These are phyloP conservation scores for Emmonsia crescens DNA, from an alignment of 2,329 filamentous ascomycete species.

Conservation along the genomic window DNA sequence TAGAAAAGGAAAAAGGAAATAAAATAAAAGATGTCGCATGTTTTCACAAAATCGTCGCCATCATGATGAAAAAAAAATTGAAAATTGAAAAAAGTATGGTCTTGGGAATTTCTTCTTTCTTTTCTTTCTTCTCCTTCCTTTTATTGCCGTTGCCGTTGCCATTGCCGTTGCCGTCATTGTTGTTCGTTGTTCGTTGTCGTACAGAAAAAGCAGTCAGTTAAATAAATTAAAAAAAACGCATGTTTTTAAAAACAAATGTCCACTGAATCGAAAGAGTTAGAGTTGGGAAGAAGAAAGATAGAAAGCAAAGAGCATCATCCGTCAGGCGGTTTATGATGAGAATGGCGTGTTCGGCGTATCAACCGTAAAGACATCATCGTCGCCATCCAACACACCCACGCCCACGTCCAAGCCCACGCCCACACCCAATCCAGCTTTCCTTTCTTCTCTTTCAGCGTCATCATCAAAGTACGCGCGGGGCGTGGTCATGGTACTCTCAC, in stretches of 20 bases:
- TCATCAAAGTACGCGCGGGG: background rate
- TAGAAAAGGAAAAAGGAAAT: background rate
- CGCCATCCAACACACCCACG: conserved; percentile 23
- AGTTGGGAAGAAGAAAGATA: background rate
- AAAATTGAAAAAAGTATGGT: too few species aligned
- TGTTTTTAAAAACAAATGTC: conserved; percentile 1
- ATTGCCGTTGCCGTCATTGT: background rate
- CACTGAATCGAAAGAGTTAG: background rate
- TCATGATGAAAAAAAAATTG: background rate
- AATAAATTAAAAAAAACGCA: conserved; percentile 1
- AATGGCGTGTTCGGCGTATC: conserved; percentile 14
- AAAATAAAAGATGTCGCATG: conserved; percentile 8
- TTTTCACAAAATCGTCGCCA: conserved; percentile 11
- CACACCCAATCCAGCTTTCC: background rate
- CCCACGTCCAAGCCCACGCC: background rate
- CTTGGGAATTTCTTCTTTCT: background rate
- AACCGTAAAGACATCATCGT: conserved; percentile 23
- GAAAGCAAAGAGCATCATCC: too few species aligned
- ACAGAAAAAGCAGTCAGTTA: background rate
- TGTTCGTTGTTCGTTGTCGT: conserved; percentile 20
- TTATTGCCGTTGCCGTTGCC: too few species aligned
- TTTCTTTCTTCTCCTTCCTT: too few species aligned
- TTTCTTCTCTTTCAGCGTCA: background rate
- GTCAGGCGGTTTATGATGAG: too few species aligned
- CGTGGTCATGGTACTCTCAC: background rate